Evolutionary conservation across 2,329 filamentous ascomycete species (phyloP).

Genomic region (Trichoderma atrobrunneum): DNA sequence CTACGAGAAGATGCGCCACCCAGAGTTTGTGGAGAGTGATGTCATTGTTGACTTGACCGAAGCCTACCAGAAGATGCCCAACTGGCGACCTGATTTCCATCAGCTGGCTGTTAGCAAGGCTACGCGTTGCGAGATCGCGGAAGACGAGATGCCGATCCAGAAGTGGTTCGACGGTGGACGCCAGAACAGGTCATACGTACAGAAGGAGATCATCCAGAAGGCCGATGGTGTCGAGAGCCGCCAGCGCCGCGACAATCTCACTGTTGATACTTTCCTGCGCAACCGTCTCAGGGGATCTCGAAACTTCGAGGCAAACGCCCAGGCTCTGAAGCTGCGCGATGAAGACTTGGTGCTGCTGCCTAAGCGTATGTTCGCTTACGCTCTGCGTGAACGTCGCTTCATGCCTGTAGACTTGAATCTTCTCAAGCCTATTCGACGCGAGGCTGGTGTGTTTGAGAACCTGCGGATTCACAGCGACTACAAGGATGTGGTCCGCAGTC

Average conservation of each 20-base stretch:
- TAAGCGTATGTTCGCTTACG: constrained; percentile 42
- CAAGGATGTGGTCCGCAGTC: constrained; percentile 40
- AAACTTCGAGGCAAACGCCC: constrained; percentile 33
- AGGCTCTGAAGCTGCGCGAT: constrained; percentile 28
- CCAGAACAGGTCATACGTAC: constrained; percentile 33
- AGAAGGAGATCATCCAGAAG: constrained; percentile 37
- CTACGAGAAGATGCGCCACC: constrained; percentile 37
- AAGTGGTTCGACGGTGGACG: constrained; percentile 36
- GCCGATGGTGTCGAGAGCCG: constrained; percentile 36
- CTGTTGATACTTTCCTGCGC: constrained; percentile 34
- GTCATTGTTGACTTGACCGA: constrained; percentile 44
- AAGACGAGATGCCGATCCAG: constrained; percentile 38
- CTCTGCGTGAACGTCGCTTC: constrained; percentile 40
- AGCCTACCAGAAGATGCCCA: constrained; percentile 39
- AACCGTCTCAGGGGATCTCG: constrained; percentile 35
- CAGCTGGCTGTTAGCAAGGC: constrained; percentile 33
- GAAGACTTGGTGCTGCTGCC: constrained; percentile 37
- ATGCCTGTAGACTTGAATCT: constrained; percentile 36
- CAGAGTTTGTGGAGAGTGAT: constrained; percentile 41
- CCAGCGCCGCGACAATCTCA: constrained; percentile 38
- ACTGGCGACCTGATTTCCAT: constrained; percentile 37
- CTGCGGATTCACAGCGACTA: constrained; percentile 40
- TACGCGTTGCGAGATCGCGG: constrained; percentile 30
- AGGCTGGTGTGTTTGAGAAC: constrained; percentile 40
- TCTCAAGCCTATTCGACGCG: constrained; percentile 36